Base-by-base conservation (phyloP, 306 rosid species). In the Lotus japonicus region DNA sequence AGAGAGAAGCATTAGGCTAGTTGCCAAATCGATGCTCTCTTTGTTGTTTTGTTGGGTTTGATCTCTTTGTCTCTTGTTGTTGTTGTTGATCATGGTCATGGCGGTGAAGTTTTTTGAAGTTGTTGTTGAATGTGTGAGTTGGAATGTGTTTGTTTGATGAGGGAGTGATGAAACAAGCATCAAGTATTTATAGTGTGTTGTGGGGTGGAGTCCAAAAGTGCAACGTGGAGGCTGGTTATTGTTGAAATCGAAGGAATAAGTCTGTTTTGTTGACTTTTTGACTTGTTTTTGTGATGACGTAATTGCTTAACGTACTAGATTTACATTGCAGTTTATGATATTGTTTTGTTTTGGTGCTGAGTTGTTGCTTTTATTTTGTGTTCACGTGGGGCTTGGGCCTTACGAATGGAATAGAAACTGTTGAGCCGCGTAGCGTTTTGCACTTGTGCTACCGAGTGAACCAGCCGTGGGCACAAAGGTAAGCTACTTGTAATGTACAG, bases 11-110 rank as follows among this genome's bases (percentile, higher is more conserved):
- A 81, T 50, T 0, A 73, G 56, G 63, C 19, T 64, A 6, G 44
- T 73, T 1, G 77, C 75, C 23, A 82, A 21, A 39, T 64, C 71
- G 1, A 77, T 43, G 10, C 70, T 72, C 67, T 54, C 71, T 17
- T 17, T 26, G 70, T 36, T 53, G 77, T 3, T 15, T 74, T 48
- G 76, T 77, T 81, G 72, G n/a, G n/a, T n/a, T n/a, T n/a, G n/a
- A n/a, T n/a, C 65, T 10, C 84, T 87, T 88, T 35, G 49, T 59
- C 44, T 59, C 39, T 71, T 79, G n/a, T n/a, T n/a, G n/a, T n/a
- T n/a, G n/a, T n/a, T n/a, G n/a, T n/a, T n/a, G 4, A 35, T 12
- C 14, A 71, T 78, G 4, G 38, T 14, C 26, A 18, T 10, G 2
- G 12, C 3, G 1, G 26, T 21, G n/a, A n/a, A n/a, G n/a, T 21